Base-by-base conservation (phyloP, 768 basidiomycete species). In the Suillus ampliporus region DNA sequence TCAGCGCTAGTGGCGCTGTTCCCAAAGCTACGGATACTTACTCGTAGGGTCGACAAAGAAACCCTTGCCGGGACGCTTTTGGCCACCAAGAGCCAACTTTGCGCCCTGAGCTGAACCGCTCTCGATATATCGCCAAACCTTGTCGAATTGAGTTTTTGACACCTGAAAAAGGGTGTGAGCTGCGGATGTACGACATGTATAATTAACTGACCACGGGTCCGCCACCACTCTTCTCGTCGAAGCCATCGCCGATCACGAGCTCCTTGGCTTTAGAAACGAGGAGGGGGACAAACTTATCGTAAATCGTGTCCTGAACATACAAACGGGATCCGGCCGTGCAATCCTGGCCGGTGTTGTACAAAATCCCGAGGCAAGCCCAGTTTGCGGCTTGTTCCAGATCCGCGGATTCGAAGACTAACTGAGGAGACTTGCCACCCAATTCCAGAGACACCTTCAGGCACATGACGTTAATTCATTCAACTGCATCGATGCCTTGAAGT, bases 251-350 rank as follows among this genome's bases (percentile, higher is more conserved):
- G 63, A 96, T 85, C 59, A 86, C 82, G 65, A 88, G 83, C 65
- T 84, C 82, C 69, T 89, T 86, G 21, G 89, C 87, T 72, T 89
- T 89, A 23, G 79, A 76, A 14, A 89, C 84, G 44, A 95, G 77
- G 58, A 89, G 66, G 34, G 81, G 74, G 35, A 96, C 70, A 74
- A 97, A 96, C 72, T 87, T 89, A 73, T 97, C 93, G 72, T 97
- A 92, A 57, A 96, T 82, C 26, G 84, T 83, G 58, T 95, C 90
- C 72, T 98, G 95, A 23, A 94, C 94, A 72, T 92, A 95, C 41
- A 95, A 78, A 15, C 96, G 86, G 38, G 94, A 96, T 44, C 96
- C 94, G 26, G 95, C 95, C 4, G 92, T 94, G 75, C 96, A 97
- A 72, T 94, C 92, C 76, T 97, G 93, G n/a, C 94, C 93, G 40